Evolutionary conservation across 2,329 filamentous ascomycete genomes (phyloP).

Genomic region (Seiridium unicorne): DNA sequence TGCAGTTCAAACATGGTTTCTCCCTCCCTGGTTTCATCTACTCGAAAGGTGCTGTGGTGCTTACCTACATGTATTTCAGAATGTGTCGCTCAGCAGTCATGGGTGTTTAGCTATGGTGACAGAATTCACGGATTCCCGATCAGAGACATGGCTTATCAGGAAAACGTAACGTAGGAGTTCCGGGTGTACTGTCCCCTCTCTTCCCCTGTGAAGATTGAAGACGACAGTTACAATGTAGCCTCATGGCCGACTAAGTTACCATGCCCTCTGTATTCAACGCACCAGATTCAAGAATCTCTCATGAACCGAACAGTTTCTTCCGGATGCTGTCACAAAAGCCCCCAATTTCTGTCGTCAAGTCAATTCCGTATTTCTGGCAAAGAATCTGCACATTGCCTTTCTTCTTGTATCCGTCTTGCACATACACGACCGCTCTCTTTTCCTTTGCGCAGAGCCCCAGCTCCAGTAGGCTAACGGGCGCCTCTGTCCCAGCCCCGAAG

Average conservation of each 20-base stretch:
- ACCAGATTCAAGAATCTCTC: not conserved
- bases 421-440: slow-evolving; percentile 52
- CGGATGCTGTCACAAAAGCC: slow-evolving; percentile 36
- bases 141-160: too few species aligned
- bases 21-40: too few species aligned
- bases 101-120: too few species aligned
- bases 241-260: not conserved
- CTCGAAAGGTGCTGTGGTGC: too few species aligned
- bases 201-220: too few species aligned
- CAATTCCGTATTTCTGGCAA: slow-evolving; percentile 46
- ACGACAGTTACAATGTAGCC: too few species aligned
- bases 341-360: slow-evolving; percentile 39
- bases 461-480: slow-evolving; percentile 60
- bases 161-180: too few species aligned
- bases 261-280: not conserved
- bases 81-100: too few species aligned
- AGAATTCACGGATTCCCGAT: too few species aligned
- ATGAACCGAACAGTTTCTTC: slow-evolving; percentile 21
- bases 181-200: too few species aligned
- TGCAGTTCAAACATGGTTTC: too few species aligned
- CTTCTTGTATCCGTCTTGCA: slow-evolving; percentile 49
- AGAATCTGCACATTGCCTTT: slow-evolving; percentile 61
- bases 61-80: too few species aligned
- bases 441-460: slow-evolving; percentile 49
- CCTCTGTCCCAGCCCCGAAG: slow-evolving; percentile 50